These are phyloP conservation scores for Symbiodinium pilosum DNA, from an alignment of 73 alveolate species.

Conservation along the genomic window DNA sequence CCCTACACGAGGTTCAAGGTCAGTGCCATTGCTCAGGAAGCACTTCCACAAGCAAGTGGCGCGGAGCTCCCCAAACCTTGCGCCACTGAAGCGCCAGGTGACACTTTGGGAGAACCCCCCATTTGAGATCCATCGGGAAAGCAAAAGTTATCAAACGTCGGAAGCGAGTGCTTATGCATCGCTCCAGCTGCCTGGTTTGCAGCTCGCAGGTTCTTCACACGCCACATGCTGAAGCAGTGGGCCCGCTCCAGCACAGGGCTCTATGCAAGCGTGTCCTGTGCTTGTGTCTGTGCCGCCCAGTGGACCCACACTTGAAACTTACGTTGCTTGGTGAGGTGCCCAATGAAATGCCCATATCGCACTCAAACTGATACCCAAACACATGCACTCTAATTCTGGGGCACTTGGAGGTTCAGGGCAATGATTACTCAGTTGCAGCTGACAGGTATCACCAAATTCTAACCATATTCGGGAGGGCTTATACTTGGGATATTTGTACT, in stretches of 20 bases:
- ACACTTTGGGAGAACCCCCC: neutral
- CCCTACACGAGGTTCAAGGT: neutral
- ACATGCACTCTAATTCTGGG: too few relatives aligned
- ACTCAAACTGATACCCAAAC: too few relatives aligned
- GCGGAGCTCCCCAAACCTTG: neutral
- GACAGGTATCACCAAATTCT: too few relatives aligned
- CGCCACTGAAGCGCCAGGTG: too few relatives aligned
- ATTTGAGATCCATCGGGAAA: neutral
- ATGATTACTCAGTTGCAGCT: too few relatives aligned
- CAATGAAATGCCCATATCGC: too few relatives aligned
- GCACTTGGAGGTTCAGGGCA: too few relatives aligned
- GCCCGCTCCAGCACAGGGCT: neutral
- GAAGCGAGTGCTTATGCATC: neutral
- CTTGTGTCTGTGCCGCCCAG: neutral
- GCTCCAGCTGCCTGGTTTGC: neutral
- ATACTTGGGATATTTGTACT: too few relatives aligned
- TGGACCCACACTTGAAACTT: too few relatives aligned
- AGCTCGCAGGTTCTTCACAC: neutral
- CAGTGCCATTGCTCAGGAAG: neutral
- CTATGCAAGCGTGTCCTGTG: constrained; percentile 4
- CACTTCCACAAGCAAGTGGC: neutral
- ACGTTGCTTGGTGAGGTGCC: too few relatives aligned
- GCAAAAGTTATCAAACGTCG: neutral
- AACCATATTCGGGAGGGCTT: too few relatives aligned
- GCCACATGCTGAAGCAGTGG: neutral